Percentiles rank a stretch among this genome's conserved stretches.
These are phyloP conservation scores for Russula dissimulans DNA, from an alignment of 768 basidiomycete genomes.

Conservation along the genomic window DNA sequence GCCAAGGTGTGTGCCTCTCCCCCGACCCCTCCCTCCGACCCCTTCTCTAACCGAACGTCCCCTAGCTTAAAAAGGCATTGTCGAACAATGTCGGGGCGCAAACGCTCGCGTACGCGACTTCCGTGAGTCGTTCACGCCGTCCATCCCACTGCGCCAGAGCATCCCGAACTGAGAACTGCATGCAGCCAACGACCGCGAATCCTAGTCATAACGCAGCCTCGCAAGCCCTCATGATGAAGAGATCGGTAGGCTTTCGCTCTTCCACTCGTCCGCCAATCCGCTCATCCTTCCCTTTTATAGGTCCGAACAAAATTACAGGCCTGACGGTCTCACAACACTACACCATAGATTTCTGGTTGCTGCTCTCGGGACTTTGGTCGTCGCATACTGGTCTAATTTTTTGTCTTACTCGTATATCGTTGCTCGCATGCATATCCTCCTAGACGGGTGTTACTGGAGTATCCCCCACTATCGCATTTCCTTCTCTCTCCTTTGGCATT, in stretches of 20 bases:
- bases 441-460: constrained; percentile 17
- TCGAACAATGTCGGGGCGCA: constrained; percentile 34
- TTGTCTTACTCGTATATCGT: constrained; percentile 13
- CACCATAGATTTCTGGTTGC: constrained; percentile 12
- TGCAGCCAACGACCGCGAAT: constrained; percentile 20
- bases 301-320: constrained; percentile 22
- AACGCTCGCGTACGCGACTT: constrained; percentile 21
- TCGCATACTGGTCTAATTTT: constrained; percentile 12
- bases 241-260: constrained; percentile 21
- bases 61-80: constrained; percentile 54
- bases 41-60: not conserved
- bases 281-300: constrained; percentile 1
- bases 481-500: constrained; percentile 8
- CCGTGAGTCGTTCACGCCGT: constrained; percentile 11
- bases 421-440: constrained; percentile 16
- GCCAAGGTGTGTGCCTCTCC: constrained; percentile 47
- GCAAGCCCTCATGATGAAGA: constrained; percentile 30
- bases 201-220: constrained; percentile 19
- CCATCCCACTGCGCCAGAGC: not conserved
- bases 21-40: not conserved
- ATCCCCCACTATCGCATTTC: constrained; percentile 14
- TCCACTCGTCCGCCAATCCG: not conserved
- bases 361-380: constrained; percentile 14
- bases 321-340: constrained; percentile 4
- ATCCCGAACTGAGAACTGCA: not conserved